Base-by-base conservation (phyloP, 2,329 filamentous ascomycete species). In the Talaromyces funiculosus region DNA sequence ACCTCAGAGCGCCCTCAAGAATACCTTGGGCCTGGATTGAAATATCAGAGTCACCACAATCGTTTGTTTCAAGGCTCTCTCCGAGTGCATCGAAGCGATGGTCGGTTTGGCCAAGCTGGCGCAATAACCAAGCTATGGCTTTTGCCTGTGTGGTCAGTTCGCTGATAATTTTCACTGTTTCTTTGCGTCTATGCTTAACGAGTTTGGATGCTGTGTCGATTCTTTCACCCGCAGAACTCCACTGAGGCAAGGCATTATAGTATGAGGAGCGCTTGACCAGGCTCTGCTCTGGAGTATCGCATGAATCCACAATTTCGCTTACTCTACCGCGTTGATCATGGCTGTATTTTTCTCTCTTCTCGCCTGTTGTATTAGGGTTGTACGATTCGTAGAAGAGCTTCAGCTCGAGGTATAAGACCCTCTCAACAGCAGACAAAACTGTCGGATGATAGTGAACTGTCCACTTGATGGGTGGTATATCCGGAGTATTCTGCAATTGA, bases 391-490 rank as follows among this genome's bases (percentile, higher is more conserved):
- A 65, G 47, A 82, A 78, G 59, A 83, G 79, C 4, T 81, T 80
- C 0, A 85, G 71, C 64, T 86, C 83, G 0, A 81, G 72, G 65
- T 87, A 87, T 0, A 82, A 70, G 1, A 77, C 77, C 29, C 75
- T 74, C 62, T 87, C 84, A 0, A 75, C 77, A 0, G 78, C 68
- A 5, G 77, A 74, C 2, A 83, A 73, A 0, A 70, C 63, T 1
- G 83, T 68, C 0, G 80, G 71, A 18, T 77, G 63, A 3, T 84
- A 69, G 22, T 77, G 69, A 31, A 82, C 78, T 1, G 70, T 67
- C 43, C 72, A 77, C 0, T 72, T 65, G 16, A 86, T 80, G 29
- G 80, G 74, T 4, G 72, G 72, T 53, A 79, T 74, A 18, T 78
- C 70, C 0, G 77, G 74, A 6, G 72, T 63, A 59, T 82, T 82